These are phyloP conservation scores for Juncus inflexus DNA, from an alignment of 176 grass and related monocot genomes.

Conservation along the genomic window DNA sequence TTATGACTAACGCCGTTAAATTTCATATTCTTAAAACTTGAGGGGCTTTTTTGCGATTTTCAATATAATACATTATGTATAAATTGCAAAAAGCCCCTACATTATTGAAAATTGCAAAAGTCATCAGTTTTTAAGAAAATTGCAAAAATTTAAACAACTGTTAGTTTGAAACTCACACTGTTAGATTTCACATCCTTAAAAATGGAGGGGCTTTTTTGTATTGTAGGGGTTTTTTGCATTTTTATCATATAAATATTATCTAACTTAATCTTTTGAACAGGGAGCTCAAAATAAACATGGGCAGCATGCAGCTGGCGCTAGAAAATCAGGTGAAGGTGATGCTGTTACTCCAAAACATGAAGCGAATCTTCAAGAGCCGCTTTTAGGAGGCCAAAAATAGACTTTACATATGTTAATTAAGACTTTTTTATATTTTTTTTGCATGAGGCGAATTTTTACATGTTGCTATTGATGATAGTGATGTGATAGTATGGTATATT, in stretches of 20 bases:
- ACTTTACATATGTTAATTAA: background rate
- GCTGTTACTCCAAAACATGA: constrained; percentile 47
- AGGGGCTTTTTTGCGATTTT: background rate
- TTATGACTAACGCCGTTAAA: background rate
- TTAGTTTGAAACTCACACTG: background rate
- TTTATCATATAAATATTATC: background rate
- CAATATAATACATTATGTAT: background rate
- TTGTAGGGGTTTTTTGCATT: background rate
- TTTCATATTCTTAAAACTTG: background rate
- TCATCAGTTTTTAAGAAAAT: too few species aligned
- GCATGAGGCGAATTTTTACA: too few species aligned
- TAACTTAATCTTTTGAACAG: constrained; percentile 23
- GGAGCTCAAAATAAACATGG: constrained; percentile 67
- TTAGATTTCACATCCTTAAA: background rate
- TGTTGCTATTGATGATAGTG: too few species aligned
- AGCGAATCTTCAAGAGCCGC: constrained; percentile 68
- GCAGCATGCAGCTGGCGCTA: constrained; percentile 63
- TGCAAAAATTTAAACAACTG: too few species aligned
- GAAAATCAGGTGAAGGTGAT: constrained; percentile 65
- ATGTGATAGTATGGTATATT: too few species aligned
- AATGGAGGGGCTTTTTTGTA: background rate
- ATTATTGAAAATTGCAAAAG: too few species aligned
- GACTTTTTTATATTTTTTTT: too few species aligned
- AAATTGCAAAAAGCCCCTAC: too few species aligned
- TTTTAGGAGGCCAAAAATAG: constrained; percentile 56